Base-by-base conservation (phyloP, 2,329 filamentous ascomycete genomes). In the Parastagonospora nodorum region DNA sequence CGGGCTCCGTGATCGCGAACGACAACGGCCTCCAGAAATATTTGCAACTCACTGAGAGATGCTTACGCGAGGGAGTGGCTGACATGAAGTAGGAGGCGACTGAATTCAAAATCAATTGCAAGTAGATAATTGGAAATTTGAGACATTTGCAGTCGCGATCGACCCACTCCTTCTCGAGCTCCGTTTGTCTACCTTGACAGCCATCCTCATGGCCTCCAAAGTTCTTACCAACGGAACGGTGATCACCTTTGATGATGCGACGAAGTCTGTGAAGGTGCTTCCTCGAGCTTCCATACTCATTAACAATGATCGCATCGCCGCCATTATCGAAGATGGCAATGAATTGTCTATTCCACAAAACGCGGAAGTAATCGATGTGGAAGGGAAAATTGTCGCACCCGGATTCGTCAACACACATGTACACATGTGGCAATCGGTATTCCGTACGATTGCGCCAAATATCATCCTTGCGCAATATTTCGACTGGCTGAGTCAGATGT, bases 381-480 rank as follows among this genome's bases (percentile, higher is more conserved):
- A 72, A 0, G 71, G 74, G 45, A 78, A 81, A 57, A 84, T 84
- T 50, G 72, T 84, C 43, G 77, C 76, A 0, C 80, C 82, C 0
- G 82, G 82, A 6, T 84, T 85, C 63, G 72, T 84, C 48, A 79
- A 84, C 63, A 84, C 81, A 0, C 82, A 85, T 55, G 77, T 77
- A 1, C 63, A 67, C 39, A 29, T 53, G 43, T 60, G 82, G 83
- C 80, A 84, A 59, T 83, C 82, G 0, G 79, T 74, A 1, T 78
- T 78, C 57, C 82, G 80, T 57, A 83, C 81, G 0, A 57, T 85
- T 1, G 78, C 57, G 1, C 78, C 80, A 7, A 82, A 85, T 56
- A 79, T 77, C 0, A 80, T 74, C 9, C 48, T 63, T 4, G 38
- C 45, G 29, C 35, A 57, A 11, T 61, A 63, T 31, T 51, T 61